phyloP scores from a whole-genome alignment of 192 early-diverging fungal genomes.

The Martensiomyces pterosporus region DNA sequence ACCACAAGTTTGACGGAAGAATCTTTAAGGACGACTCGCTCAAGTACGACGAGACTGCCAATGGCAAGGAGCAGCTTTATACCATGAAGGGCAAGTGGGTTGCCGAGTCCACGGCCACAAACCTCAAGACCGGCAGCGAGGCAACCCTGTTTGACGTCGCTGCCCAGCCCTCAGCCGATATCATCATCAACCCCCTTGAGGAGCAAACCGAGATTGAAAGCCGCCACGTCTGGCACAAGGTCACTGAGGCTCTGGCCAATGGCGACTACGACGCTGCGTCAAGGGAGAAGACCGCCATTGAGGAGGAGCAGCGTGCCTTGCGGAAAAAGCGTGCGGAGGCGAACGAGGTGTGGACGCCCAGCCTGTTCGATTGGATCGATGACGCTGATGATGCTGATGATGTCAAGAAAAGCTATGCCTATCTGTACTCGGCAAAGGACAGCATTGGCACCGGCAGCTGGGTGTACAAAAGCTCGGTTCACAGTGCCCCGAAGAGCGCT shows the following conservation, averaged over 20 bases:
- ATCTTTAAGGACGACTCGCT: slow-evolving; percentile 35
- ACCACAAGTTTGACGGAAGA: slow-evolving; percentile 69
- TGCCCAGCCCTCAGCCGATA: slow-evolving; percentile 51
- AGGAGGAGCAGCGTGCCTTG: slow-evolving; percentile 60
- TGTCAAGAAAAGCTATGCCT: slow-evolving; percentile 32
- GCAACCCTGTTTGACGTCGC: slow-evolving; percentile 59
- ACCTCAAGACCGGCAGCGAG: slow-evolving; percentile 49
- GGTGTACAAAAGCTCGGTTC: slow-evolving; percentile 34
- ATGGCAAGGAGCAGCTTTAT: slow-evolving; percentile 31
- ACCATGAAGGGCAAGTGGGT: slow-evolving; percentile 65
- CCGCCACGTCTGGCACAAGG: slow-evolving; percentile 65
- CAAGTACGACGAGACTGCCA: slow-evolving; percentile 15
- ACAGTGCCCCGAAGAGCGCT: slow-evolving; percentile 8
- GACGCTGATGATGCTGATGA: slow-evolving; percentile 37
- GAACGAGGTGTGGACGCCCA: slow-evolving; percentile 53
- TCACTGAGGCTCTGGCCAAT: slow-evolving; percentile 60
- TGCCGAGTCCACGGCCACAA: slow-evolving; percentile 56
- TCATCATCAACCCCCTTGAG: slow-evolving; percentile 52
- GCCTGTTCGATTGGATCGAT: slow-evolving; percentile 45
- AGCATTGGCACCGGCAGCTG: slow-evolving; percentile 46
- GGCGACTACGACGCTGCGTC: slow-evolving; percentile 69
- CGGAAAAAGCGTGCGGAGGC: slow-evolving; percentile 59
- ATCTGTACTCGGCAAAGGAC: slow-evolving; percentile 41
- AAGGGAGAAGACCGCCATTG: slow-evolving; percentile 64
- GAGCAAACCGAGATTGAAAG: slow-evolving; percentile 64